Evolutionary conservation across 495 filamentous ascomycete genomes (phyloP), one percentile per base, ranked within the genome.

Genomic region (Aspergillus indologenus): DNA sequence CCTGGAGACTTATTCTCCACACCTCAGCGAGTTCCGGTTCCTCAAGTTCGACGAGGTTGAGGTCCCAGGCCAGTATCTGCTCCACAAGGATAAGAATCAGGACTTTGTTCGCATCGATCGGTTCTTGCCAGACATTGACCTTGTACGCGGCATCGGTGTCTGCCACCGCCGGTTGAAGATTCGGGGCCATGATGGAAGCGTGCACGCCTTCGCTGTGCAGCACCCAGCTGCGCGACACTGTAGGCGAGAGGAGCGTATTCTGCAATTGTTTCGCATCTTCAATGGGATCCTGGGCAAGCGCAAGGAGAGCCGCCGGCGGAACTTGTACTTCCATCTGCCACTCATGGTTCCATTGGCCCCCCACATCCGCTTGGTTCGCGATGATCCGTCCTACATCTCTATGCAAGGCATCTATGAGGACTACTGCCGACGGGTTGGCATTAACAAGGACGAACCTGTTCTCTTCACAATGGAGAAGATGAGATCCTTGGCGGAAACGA

Each of bases 41-140:
- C 86, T 91, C 67, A 97, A 96, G 69, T 96, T 98, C 62, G 95
- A 99, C 69, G 95, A 98, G 61, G 93, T 99, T 45, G 95, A 99
- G 74, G 86, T 99, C 46, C 95, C 95, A 0, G 95, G 95, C 1
- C 95, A 99, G 71, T 99, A 99, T 69, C 79, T 99, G 48, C 83
- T 92, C 63, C 95, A 96, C 71, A 92, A 91, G 67, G 95, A 99
- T 69, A 98, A 98, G 81, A 98, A 98, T 68, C 90, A 94, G 65
- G 95, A 98, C 69, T 98, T 99, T 66, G 86, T 98, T 57, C 87
- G 90, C 24, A 96, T 99, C 58, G 95, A 99, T 68, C 87, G 93
- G 26, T 97, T 99, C 83, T 72, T 98, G 66, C 92, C 95, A 14
- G 87, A 91, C 67, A 91, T 99, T 31, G 92, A 98, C 54, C 82